These are phyloP conservation scores for Aspergillus panamensis DNA, from an alignment of 495 filamentous ascomycete genomes.

Conservation along the genomic window DNA sequence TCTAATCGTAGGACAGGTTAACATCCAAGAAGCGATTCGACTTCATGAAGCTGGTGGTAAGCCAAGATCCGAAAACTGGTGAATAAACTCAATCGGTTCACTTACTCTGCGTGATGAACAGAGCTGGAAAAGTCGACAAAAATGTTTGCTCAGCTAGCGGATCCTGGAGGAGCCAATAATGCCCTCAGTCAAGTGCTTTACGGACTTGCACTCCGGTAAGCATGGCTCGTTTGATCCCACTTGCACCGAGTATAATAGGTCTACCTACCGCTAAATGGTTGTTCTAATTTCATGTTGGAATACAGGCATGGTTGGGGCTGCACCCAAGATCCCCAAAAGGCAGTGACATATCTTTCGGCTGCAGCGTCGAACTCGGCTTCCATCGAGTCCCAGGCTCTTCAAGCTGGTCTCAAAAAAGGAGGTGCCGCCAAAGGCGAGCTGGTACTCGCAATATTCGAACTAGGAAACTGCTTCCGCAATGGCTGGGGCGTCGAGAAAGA, in stretches of 20 bases:
- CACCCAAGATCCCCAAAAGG: conserved; percentile 62
- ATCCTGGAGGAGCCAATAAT: conserved; percentile 82
- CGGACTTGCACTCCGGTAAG: conserved; percentile 86
- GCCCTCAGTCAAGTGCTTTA: conserved; percentile 94
- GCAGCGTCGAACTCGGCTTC: conserved; percentile 89
- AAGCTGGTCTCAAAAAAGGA: conserved; percentile 85
- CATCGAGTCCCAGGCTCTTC: conserved; percentile 77
- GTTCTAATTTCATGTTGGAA: conserved; percentile 10
- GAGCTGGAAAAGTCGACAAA: conserved; percentile 69
- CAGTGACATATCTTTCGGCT: conserved; percentile 76
- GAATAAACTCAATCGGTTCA: neutral
- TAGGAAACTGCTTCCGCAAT: conserved; percentile 91
- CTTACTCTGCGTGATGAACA: conserved; percentile 19
- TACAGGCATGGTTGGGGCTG: conserved; percentile 92
- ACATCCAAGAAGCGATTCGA: conserved; percentile 94
- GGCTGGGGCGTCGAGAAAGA: conserved; percentile 94
- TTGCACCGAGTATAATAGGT: neutral
- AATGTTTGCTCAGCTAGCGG: conserved; percentile 84
- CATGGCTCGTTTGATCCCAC: neutral
- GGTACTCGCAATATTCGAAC: conserved; percentile 93
- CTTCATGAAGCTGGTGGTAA: conserved; percentile 80
- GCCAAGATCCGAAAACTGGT: conserved; percentile 14
- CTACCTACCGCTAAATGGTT: neutral
- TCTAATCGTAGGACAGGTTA: conserved; percentile 50
- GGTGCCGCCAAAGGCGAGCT: conserved; percentile 95